Percentiles rank a stretch among this genome's conserved stretches.
Conservation (phyloP, 352 stramenopile species). For the Pythium graminicola region DNA sequence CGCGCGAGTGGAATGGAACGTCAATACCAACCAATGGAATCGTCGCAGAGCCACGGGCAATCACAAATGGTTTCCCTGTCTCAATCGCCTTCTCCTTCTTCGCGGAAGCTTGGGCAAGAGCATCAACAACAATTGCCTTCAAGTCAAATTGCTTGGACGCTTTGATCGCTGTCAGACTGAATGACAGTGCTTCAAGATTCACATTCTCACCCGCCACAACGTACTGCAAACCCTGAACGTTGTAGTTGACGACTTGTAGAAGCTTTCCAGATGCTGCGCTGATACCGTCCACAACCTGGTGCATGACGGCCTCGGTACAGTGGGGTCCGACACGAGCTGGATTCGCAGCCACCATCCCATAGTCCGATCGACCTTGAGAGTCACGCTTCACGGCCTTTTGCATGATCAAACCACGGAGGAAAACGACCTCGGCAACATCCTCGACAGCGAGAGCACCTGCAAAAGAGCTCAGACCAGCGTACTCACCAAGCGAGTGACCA, state of each 20-base stretch:
- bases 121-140: slow-evolving; percentile 45
- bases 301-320: slow-evolving; percentile 64
- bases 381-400: slow-evolving; percentile 36
- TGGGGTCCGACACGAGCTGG: slow-evolving; percentile 62
- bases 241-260: slow-evolving; percentile 86
- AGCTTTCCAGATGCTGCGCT: slow-evolving; percentile 54
- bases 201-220: slow-evolving; percentile 78
- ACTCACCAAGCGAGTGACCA: slow-evolving; percentile 86
- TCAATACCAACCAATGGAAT: slow-evolving; percentile 86
- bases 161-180: slow-evolving; percentile 49
- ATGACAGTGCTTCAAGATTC: slow-evolving; percentile 73
- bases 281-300: slow-evolving; percentile 67
- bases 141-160: slow-evolving; percentile 29
- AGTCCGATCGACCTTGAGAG: slow-evolving; percentile 61
- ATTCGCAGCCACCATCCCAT: slow-evolving; percentile 84
- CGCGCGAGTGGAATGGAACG: slow-evolving; percentile 84
- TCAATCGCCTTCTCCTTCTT: slow-evolving; percentile 58
- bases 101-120: slow-evolving; percentile 42
- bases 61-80: slow-evolving; percentile 47
- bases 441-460: slow-evolving; percentile 62
- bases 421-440: slow-evolving; percentile 77
- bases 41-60: slow-evolving; percentile 64
- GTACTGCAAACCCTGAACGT: slow-evolving; percentile 80
- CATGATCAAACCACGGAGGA: slow-evolving; percentile 59
- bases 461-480: slow-evolving; percentile 76